phyloP scores from a whole-genome alignment of 768 basidiomycete species.

The Myochromella boudieri region DNA sequence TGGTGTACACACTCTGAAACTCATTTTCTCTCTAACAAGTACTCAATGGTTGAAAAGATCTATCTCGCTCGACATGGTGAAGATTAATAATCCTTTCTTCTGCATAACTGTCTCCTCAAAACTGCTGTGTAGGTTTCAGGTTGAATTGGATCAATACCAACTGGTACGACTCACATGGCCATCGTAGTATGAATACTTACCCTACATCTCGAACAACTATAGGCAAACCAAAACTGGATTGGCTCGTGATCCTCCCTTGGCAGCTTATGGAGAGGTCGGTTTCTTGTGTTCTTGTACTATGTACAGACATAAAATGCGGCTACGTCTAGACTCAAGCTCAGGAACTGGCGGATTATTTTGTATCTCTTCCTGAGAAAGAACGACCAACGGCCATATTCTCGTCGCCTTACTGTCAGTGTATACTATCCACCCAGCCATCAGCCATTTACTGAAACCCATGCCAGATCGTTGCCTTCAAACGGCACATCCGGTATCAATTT shows the following conservation, averaged over 20 bases:
- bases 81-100: not conserved
- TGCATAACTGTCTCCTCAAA: not conserved
- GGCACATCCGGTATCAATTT: slow-evolving; percentile 57
- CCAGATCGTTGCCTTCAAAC: slow-evolving; percentile 90
- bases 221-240: slow-evolving; percentile 70
- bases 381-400: slow-evolving; percentile 80
- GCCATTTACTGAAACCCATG: not conserved
- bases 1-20: no score
- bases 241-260: slow-evolving; percentile 70
- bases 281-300: not conserved
- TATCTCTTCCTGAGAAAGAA: slow-evolving; percentile 60
- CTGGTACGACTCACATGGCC: slow-evolving; percentile 48
- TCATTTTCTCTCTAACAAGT: not conserved
- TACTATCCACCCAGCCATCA: not conserved
- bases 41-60: slow-evolving; percentile 56
- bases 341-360: slow-evolving; percentile 67
- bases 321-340: slow-evolving; percentile 61
- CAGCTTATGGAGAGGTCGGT: slow-evolving; percentile 66
- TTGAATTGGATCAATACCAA: slow-evolving; percentile 67
- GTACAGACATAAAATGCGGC: not conserved
- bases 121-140: slow-evolving; percentile 55
- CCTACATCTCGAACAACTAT: slow-evolving; percentile 10
- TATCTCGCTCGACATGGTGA: slow-evolving; percentile 71
- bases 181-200: not conserved
- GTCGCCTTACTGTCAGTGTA: slow-evolving; percentile 73